A percentile compares a stretch with the other conserved stretches of the same genome.
Conservation (phyloP, 345 rosid species). For the Limnanthes douglasii region DNA sequence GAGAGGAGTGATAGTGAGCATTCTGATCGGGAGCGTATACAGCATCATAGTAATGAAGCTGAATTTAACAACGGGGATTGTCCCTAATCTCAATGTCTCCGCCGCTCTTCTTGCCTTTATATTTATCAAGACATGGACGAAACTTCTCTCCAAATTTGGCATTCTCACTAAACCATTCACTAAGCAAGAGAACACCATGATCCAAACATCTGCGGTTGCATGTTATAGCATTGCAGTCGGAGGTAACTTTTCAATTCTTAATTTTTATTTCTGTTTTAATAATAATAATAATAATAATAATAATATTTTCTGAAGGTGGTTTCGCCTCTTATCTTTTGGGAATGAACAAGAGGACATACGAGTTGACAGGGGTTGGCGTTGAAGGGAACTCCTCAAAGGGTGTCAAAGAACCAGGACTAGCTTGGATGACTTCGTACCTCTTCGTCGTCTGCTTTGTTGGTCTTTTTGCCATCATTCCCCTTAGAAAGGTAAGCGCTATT, state of each 20-base stretch:
- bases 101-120: slow-evolving; percentile 86
- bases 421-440: slow-evolving; percentile 89
- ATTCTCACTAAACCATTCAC: slow-evolving; percentile 57
- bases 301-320: slow-evolving; percentile 43
- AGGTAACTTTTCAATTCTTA: slow-evolving; percentile 25
- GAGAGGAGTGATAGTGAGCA: slow-evolving; percentile 62
- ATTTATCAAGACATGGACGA: slow-evolving; percentile 65
- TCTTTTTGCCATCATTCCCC: slow-evolving; percentile 84
- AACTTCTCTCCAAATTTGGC: slow-evolving; percentile 54
- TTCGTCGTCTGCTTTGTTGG: slow-evolving; percentile 85
- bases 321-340: slow-evolving; percentile 89
- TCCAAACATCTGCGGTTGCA: slow-evolving; percentile 91
- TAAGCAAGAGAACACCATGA: slow-evolving; percentile 87
- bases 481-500: slow-evolving; percentile 86
- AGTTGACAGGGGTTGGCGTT: slow-evolving; percentile 48
- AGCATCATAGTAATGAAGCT: slow-evolving; percentile 87
- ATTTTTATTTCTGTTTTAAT: neutral
- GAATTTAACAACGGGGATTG: slow-evolving; percentile 66
- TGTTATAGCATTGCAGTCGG: slow-evolving; percentile 85
- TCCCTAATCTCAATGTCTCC: slow-evolving; percentile 72
- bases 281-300: slow-evolving; percentile 1
- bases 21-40: slow-evolving; percentile 52
- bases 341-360: slow-evolving; percentile 67
- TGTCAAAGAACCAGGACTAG: slow-evolving; percentile 76
- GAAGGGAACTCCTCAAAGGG: slow-evolving; percentile 54